These are phyloP conservation scores for Trametes punicea DNA, from an alignment of 768 basidiomycete species.

Conservation along the genomic window DNA sequence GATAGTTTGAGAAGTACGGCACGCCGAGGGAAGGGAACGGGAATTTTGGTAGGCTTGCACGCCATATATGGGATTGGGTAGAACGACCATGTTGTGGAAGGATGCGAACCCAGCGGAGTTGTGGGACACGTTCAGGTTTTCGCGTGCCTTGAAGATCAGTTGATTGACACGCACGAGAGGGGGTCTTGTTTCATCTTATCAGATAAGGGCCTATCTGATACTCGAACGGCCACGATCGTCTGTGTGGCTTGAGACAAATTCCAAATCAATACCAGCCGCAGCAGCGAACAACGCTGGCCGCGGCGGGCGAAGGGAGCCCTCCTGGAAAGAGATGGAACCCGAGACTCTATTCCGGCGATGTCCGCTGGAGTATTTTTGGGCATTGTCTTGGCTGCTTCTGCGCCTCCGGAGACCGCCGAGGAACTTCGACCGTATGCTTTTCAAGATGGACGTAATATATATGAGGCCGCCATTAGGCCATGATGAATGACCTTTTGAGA, in stretches of 20 bases:
- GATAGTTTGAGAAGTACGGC: neutral
- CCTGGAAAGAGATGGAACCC: no score
- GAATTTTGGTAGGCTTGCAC: neutral
- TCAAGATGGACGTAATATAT: no score
- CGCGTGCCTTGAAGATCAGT: neutral
- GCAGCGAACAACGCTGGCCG: neutral
- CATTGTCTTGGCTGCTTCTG: no score
- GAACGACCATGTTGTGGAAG: neutral
- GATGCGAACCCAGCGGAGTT: constrained; percentile 1
- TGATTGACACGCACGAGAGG: neutral
- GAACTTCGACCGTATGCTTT: no score
- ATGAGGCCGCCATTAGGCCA: no score
- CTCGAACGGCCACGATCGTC: neutral
- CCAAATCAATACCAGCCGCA: neutral
- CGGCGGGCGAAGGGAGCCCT: no score
- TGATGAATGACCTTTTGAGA: no score
- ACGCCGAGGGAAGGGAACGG: neutral
- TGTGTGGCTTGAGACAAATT: neutral
- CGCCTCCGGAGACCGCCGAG: no score
- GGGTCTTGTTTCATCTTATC: constrained; percentile 13
- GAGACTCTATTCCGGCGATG: no score
- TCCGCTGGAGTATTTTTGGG: no score
- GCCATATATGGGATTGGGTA: neutral
- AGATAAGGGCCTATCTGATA: constrained; percentile 5
- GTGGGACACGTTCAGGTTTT: neutral